Conservation (phyloP, 208 protist species). For the Trypanosoma rangeli region DNA sequence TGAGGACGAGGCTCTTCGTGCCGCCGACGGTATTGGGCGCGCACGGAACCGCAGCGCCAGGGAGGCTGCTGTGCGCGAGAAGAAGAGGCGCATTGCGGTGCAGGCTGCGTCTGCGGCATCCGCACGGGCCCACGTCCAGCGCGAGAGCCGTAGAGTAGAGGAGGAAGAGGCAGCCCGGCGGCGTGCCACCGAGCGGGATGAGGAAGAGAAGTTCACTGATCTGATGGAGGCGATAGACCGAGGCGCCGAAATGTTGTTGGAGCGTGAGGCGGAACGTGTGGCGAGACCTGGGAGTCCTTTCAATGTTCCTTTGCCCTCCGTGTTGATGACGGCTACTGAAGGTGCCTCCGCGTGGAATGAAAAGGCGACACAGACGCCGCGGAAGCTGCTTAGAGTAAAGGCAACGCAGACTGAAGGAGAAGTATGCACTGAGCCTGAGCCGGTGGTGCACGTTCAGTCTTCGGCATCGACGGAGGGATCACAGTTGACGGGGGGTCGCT, state of each 20-base stretch:
- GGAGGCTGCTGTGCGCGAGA: not conserved
- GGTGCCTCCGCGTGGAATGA: not conserved
- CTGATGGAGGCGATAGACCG: not conserved
- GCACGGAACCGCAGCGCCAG: not conserved
- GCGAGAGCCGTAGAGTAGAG: not conserved
- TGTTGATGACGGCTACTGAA: not conserved
- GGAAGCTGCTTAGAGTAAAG: not conserved
- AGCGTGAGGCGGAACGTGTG: not conserved
- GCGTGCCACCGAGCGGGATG: not conserved
- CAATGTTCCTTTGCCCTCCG: not conserved
- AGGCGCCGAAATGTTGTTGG: not conserved
- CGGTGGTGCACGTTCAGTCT: not conserved
- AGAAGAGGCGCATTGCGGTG: not conserved
- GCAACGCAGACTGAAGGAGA: not conserved
- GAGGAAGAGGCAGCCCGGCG: not conserved
- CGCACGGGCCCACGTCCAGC: not conserved
- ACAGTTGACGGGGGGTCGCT: not conserved
- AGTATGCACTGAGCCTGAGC: not conserved
- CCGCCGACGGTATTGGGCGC: not conserved
- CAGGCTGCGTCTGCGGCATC: not conserved
- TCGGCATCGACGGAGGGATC: not conserved
- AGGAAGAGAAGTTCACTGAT: not conserved
- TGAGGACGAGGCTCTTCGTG: constrained; percentile 6
- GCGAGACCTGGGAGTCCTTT: not conserved
- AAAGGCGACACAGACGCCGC: not conserved